phyloP scores from a whole-genome alignment of 306 rosid genomes.

The Glycine latifolia region DNA sequence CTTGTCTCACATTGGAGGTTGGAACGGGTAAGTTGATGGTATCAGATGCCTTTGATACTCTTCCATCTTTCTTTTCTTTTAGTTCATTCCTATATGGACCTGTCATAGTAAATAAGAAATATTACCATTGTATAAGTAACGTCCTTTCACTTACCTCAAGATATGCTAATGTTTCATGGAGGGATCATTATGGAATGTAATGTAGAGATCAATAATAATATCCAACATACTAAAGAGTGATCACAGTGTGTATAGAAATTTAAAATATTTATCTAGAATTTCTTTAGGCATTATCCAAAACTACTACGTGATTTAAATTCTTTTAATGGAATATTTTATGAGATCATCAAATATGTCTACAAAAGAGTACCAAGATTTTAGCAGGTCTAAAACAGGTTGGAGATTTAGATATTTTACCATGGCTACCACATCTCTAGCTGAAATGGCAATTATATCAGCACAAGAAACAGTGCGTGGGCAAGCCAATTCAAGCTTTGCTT shows the following conservation, averaged over 20 bases:
- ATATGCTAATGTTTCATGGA: slow-evolving; percentile 36
- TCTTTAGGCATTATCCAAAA: slow-evolving; percentile 12
- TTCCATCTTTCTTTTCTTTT: slow-evolving; percentile 86
- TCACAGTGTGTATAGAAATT: not conserved
- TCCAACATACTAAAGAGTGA: not conserved
- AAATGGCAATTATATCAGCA: slow-evolving; percentile 73
- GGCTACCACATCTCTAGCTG: slow-evolving; percentile 81
- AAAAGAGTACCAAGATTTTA: not conserved
- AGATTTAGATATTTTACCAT: slow-evolving; percentile 50
- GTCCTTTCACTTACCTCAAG: not conserved
- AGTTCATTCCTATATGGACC: slow-evolving; percentile 79
- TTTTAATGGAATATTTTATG: not conserved
- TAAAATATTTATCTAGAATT: slow-evolving; percentile 16
- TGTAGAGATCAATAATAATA: slow-evolving; percentile 19
- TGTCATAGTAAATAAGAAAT: slow-evolving; percentile 30
- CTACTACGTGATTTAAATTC: slow-evolving; percentile 2
- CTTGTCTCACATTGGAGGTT: slow-evolving; percentile 65
- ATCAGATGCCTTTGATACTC: slow-evolving; percentile 71
- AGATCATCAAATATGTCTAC: slow-evolving; percentile 5
- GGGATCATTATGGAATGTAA: slow-evolving; percentile 25
- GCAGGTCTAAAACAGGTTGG: slow-evolving; percentile 29
- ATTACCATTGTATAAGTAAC: not conserved
- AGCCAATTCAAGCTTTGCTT: slow-evolving; percentile 70
- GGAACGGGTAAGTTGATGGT: slow-evolving; percentile 77
- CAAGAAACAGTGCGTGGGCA: slow-evolving; percentile 77